Evolutionary conservation across 768 basidiomycete genomes (phyloP).

Genomic region (Symmetrospora coprosmae): DNA sequence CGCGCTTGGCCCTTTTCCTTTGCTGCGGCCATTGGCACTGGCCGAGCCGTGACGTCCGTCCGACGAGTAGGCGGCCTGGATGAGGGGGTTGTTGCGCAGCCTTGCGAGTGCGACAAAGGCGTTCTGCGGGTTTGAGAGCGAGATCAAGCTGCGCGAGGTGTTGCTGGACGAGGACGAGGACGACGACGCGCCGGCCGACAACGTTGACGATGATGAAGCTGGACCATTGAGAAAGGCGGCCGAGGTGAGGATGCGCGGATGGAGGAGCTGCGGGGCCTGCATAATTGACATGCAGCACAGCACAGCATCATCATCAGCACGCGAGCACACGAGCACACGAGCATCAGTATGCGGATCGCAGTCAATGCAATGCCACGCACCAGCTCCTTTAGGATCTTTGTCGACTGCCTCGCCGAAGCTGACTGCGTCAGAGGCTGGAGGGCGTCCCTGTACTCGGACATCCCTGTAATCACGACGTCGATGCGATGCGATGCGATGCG

Average conservation of each 20-base stretch:
- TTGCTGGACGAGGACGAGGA: not conserved
- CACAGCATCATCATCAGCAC: not conserved
- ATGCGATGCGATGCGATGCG: too few relatives aligned
- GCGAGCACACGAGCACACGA: too few relatives aligned
- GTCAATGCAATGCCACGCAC: not conserved
- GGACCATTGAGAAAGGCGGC: slow-evolving; percentile 4
- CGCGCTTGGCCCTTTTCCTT: not conserved
- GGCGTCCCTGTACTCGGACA: slow-evolving; percentile 8
- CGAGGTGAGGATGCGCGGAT: slow-evolving; percentile 4
- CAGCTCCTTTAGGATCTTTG: slow-evolving; percentile 13
- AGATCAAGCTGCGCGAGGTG: not conserved
- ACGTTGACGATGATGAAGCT: too few relatives aligned
- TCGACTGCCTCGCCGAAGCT: not conserved
- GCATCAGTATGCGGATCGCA: not conserved
- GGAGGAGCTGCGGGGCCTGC: slow-evolving; percentile 19
- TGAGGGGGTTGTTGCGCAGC: not conserved
- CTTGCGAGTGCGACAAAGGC: slow-evolving; percentile 10
- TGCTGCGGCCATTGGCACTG: not conserved
- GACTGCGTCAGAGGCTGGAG: slow-evolving; percentile 6
- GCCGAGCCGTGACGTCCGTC: not conserved
- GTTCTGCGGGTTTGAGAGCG: slow-evolving; percentile 8
- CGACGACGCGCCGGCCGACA: too few relatives aligned
- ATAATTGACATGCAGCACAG: too few relatives aligned
- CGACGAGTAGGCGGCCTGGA: not conserved
- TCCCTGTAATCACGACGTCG: not conserved